Percentiles rank a stretch among this genome's conserved stretches.
Conservation (phyloP, 225 moss, liverwort and hornwort species). For the Sphagnum tenellum region DNA sequence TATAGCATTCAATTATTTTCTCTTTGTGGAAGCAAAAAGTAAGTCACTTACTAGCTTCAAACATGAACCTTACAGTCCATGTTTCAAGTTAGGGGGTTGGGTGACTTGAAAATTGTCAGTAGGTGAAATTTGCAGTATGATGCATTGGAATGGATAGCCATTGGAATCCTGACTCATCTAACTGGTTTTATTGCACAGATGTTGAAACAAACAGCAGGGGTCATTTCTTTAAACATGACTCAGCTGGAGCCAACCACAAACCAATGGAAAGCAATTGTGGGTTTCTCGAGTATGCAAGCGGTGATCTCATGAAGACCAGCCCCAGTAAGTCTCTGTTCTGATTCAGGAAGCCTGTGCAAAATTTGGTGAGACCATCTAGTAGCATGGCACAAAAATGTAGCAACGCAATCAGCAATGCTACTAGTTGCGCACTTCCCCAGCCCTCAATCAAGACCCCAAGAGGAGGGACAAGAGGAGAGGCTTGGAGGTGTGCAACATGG, state of each 20-base stretch:
- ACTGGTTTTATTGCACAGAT: slow-evolving; percentile 21
- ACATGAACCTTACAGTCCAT: too few species aligned
- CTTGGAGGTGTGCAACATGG: slow-evolving; percentile 1
- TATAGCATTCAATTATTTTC: too few species aligned
- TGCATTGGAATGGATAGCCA: too few species aligned
- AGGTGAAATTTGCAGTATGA: too few species aligned
- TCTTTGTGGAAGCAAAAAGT: too few species aligned
- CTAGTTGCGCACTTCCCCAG: slow-evolving; percentile 74
- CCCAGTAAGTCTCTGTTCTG: slow-evolving; percentile 47
- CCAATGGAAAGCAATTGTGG: not conserved
- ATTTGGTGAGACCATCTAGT: slow-evolving; percentile 17
- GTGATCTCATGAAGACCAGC: slow-evolving; percentile 29
- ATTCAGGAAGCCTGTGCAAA: slow-evolving; percentile 36
- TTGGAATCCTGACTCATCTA: too few species aligned
- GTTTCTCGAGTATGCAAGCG: slow-evolving; percentile 9
- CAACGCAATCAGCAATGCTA: slow-evolving; percentile 25
- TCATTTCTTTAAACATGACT: not conserved
- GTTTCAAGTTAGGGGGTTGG: too few species aligned
- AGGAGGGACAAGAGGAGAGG: not conserved
- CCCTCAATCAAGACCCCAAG: slow-evolving; percentile 44
- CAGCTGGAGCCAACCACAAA: not conserved
- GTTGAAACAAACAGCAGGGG: slow-evolving; percentile 16
- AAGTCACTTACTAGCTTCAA: too few species aligned
- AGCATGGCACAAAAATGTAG: slow-evolving; percentile 18
- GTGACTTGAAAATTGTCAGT: too few species aligned